phyloP scores from a whole-genome alignment of 352 stramenopile genomes.

The Pythium scleroteichum region DNA sequence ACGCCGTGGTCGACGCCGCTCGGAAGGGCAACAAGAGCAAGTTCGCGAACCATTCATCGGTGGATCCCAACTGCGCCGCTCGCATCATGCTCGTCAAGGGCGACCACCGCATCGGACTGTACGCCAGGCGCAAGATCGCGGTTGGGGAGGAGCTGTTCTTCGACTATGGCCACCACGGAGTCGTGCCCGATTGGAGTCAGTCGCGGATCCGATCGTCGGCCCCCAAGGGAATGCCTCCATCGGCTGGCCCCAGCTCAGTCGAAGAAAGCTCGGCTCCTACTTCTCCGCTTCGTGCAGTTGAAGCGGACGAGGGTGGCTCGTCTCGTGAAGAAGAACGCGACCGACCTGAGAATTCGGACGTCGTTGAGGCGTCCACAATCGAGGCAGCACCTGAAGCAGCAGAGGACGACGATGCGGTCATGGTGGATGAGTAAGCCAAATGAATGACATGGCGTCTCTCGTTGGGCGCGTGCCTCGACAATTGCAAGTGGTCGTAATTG shows the following conservation, averaged over 20 bases:
- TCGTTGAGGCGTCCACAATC: too few relatives aligned
- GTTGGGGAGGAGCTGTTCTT: slow-evolving; percentile 87
- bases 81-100: slow-evolving; percentile 91
- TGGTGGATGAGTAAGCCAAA: neutral
- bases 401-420: neutral
- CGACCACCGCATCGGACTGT: slow-evolving; percentile 93
- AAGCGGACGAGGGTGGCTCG: neutral
- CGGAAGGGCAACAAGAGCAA: slow-evolving; percentile 96
- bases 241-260: slow-evolving; percentile 13
- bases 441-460: too few relatives aligned
- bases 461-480: too few relatives aligned
- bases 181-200: slow-evolving; percentile 82
- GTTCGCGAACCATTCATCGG: slow-evolving; percentile 90
- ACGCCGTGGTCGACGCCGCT: slow-evolving; percentile 92
- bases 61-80: slow-evolving; percentile 80
- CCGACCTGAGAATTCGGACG: too few relatives aligned
- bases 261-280: slow-evolving; percentile 17
- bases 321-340: slow-evolving; percentile 1
- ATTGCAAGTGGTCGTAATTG: neutral
- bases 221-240: slow-evolving; percentile 8
- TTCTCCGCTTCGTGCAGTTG: slow-evolving; percentile 12
- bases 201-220: slow-evolving; percentile 39
- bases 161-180: slow-evolving; percentile 80
- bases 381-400: neutral
- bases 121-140: slow-evolving; percentile 87